Percentiles rank a stretch among this genome's conserved stretches.
phyloP scores from a whole-genome alignment of 2,329 filamentous ascomycete species.

The Thelonectria blattea region DNA sequence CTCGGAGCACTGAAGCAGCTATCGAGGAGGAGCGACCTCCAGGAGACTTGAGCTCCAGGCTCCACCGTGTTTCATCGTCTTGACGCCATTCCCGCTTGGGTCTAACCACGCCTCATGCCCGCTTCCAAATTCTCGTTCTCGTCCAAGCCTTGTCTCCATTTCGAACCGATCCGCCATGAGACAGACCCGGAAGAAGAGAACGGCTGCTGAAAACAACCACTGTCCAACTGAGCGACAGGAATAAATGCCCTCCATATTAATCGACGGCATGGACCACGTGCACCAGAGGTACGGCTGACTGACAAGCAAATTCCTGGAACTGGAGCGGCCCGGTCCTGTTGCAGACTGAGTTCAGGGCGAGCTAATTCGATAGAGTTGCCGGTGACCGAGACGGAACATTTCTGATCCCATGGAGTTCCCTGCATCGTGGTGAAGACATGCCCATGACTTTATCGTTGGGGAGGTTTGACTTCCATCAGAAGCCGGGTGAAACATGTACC shows the following conservation, averaged over 20 bases:
- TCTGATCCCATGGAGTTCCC: background rate
- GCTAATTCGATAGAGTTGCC: background rate
- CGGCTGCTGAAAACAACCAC: too few species aligned
- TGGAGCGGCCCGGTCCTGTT: conserved; percentile 2
- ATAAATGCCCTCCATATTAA: background rate
- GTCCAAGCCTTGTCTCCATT: background rate
- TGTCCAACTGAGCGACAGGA: too few species aligned
- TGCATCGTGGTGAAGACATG: background rate
- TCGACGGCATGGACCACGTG: background rate
- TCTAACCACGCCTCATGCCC: conserved; percentile 1
- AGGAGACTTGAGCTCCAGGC: conserved; percentile 17
- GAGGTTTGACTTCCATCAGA: background rate
- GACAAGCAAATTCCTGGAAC: conserved; percentile 8
- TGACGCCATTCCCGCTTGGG: conserved; percentile 27
- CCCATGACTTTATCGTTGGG: too few species aligned
- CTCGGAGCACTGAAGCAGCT: background rate
- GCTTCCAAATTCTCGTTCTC: conserved; percentile 8
- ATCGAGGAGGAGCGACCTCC: too few species aligned
- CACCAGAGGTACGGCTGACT: background rate
- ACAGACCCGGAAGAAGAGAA: background rate
- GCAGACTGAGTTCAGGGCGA: background rate
- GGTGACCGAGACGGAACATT: background rate
- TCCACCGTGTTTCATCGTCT: conserved; percentile 34
- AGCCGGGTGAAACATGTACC: background rate
- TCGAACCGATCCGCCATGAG: background rate